A percentile compares a stretch with the other conserved stretches of the same genome.
Evolutionary conservation across 768 basidiomycete species (phyloP).

Genomic region (Coprinopsis cinerea): DNA sequence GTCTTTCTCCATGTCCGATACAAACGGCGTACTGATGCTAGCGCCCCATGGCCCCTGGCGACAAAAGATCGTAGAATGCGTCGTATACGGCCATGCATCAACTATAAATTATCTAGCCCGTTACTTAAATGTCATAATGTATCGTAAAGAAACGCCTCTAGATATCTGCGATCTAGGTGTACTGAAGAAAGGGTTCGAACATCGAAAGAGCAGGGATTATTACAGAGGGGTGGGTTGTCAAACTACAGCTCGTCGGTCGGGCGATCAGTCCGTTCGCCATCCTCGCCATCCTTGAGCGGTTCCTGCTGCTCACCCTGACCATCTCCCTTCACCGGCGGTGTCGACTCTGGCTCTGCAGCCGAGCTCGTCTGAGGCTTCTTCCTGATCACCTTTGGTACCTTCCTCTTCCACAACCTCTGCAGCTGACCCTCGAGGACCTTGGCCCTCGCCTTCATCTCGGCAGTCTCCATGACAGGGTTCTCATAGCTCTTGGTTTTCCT

Average conservation of each 20-base stretch:
- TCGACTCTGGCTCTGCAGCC: conserved; percentile 9
- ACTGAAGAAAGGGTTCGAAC: too few relatives aligned
- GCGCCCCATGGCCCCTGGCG: too few relatives aligned
- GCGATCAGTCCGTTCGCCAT: conserved; percentile 7
- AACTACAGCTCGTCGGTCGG: conserved; percentile 2
- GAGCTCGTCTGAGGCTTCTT: conserved; percentile 19
- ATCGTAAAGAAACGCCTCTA: too few relatives aligned
- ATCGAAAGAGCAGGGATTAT: too few relatives aligned
- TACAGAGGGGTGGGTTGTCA: too few relatives aligned
- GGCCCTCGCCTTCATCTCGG: conserved; percentile 80
- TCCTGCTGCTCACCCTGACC: conserved; percentile 4
- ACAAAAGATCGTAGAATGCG: too few relatives aligned
- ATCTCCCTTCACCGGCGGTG: conserved; percentile 15
- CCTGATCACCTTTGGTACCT: conserved; percentile 59
- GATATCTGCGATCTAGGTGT: too few relatives aligned
- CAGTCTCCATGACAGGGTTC: conserved; percentile 81
- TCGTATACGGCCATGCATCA: too few relatives aligned
- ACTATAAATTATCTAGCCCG: too few relatives aligned
- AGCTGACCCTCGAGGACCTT: conserved; percentile 74
- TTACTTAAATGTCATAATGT: too few relatives aligned
- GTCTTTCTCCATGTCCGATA: too few relatives aligned
- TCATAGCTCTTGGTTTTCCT: conserved; percentile 65
- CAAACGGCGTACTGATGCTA: too few relatives aligned
- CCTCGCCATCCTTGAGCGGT: conserved; percentile 2
- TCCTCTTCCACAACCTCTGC: conserved; percentile 63